These are phyloP conservation scores for Pythium aphanidermatum DNA, from an alignment of 352 stramenopile species.

Conservation along the genomic window DNA sequence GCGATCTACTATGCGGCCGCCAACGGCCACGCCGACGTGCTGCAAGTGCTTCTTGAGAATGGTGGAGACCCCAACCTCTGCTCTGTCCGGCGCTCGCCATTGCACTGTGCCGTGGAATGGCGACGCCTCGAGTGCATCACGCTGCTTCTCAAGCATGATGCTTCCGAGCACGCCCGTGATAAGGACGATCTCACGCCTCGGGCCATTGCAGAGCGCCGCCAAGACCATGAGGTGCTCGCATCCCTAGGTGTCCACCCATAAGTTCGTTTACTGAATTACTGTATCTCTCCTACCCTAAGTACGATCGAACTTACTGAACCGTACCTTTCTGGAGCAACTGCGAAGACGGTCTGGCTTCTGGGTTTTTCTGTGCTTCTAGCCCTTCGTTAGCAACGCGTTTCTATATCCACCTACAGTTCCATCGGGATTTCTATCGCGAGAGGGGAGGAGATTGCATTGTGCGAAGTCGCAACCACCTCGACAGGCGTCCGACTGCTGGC, in stretches of 20 bases:
- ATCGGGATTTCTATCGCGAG: slow-evolving; percentile 15
- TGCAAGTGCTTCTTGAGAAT: slow-evolving; percentile 38
- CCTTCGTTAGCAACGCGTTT: slow-evolving; percentile 4
- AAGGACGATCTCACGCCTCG: slow-evolving; percentile 38
- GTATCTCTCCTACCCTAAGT: no score
- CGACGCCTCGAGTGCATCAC: slow-evolving; percentile 52
- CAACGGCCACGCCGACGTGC: slow-evolving; percentile 50
- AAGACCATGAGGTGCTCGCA: slow-evolving; percentile 12
- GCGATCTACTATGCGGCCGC: slow-evolving; percentile 70
- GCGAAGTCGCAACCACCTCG: neutral
- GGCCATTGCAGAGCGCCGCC: slow-evolving; percentile 22
- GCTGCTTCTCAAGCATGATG: slow-evolving; percentile 42
- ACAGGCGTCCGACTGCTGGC: no score
- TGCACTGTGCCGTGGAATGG: slow-evolving; percentile 78
- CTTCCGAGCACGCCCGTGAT: slow-evolving; percentile 21
- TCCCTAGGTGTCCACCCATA: slow-evolving; percentile 5
- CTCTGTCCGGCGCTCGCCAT: slow-evolving; percentile 53
- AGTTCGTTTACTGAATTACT: no score
- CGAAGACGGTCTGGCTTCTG: slow-evolving; percentile 19
- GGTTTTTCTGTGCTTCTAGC: slow-evolving; percentile 6
- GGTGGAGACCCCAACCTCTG: slow-evolving; percentile 46
- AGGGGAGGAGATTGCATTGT: neutral
- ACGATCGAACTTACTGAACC: neutral
- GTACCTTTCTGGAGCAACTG: slow-evolving; percentile 4
- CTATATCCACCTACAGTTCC: slow-evolving; percentile 17